phyloP scores from a whole-genome alignment of 345 rosid species.

The Moricandia moricandioides region DNA sequence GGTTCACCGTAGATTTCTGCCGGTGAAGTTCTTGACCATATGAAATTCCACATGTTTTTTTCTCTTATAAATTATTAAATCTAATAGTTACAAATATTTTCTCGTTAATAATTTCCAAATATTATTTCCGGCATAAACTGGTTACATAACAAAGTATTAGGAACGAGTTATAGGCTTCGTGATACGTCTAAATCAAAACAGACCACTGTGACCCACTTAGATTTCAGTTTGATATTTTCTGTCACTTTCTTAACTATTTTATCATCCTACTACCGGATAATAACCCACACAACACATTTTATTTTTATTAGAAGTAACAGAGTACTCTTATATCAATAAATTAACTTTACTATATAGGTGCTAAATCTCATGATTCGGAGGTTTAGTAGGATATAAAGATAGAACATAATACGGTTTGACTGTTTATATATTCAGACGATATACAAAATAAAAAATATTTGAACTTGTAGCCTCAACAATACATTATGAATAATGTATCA shows the following conservation, averaged over 20 bases:
- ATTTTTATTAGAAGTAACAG: not conserved
- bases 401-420: not conserved
- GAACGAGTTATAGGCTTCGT: constrained; percentile 15
- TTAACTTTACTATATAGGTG: not conserved
- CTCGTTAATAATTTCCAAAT: not conserved
- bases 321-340: not conserved
- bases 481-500: not conserved
- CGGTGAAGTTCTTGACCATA: constrained; percentile 9
- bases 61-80: not conserved
- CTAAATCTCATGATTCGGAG: not conserved
- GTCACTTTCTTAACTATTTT: constrained; percentile 3
- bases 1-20: constrained; percentile 17
- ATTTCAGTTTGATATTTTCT: constrained; percentile 27
- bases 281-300: not conserved
- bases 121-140: not conserved
- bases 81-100: not conserved
- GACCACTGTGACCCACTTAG: constrained; percentile 36
- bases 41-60: not conserved
- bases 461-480: not conserved
- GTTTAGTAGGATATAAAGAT: not conserved
- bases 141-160: not conserved
- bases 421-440: not conserved
- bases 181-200: constrained; percentile 29
- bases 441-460: not conserved
- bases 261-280: not conserved